These are phyloP conservation scores for Ceratocystis cacaofunesta DNA, from an alignment of 2,329 filamentous ascomycete genomes.

Conservation along the genomic window DNA sequence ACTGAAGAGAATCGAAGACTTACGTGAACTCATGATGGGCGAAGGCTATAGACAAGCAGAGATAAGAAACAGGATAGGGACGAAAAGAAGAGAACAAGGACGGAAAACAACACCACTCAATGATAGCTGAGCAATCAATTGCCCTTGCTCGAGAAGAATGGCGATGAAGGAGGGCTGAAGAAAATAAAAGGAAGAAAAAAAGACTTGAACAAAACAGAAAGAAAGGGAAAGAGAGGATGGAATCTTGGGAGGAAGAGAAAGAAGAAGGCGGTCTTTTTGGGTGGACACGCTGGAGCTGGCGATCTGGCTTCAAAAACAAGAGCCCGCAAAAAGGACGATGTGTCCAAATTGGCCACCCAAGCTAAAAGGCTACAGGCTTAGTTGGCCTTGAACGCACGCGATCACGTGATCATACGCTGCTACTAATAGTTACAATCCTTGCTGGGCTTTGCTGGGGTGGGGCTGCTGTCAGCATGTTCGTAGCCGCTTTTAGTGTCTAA, in stretches of 20 bases:
- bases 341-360: slow-evolving; percentile 24
- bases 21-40: slow-evolving; percentile 41
- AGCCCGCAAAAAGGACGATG: slow-evolving; percentile 28
- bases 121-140: slow-evolving; percentile 16
- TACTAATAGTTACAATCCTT: not conserved
- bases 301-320: slow-evolving; percentile 31
- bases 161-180: slow-evolving; percentile 13
- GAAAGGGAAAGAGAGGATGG: not conserved
- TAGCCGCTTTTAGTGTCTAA: not conserved
- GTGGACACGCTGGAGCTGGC: slow-evolving; percentile 24
- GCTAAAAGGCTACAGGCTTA: not conserved
- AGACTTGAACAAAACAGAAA: slow-evolving; percentile 15
- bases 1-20: slow-evolving; percentile 23
- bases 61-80: slow-evolving; percentile 25
- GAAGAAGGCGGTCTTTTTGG: slow-evolving; percentile 25
- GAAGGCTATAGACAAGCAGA: slow-evolving; percentile 19
- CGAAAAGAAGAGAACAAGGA: slow-evolving; percentile 22
- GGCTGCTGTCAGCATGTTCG: not conserved
- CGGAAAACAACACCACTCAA: slow-evolving; percentile 20
- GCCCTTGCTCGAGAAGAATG: slow-evolving; percentile 16
- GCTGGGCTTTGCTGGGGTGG: not conserved
- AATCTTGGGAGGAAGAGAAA: slow-evolving; percentile 12
- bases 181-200: slow-evolving; percentile 9
- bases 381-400: slow-evolving; percentile 1
- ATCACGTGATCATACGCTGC: not conserved